phyloP scores from a whole-genome alignment of 1,139 yeast genomes.

The Debaryomyces coudertii region DNA sequence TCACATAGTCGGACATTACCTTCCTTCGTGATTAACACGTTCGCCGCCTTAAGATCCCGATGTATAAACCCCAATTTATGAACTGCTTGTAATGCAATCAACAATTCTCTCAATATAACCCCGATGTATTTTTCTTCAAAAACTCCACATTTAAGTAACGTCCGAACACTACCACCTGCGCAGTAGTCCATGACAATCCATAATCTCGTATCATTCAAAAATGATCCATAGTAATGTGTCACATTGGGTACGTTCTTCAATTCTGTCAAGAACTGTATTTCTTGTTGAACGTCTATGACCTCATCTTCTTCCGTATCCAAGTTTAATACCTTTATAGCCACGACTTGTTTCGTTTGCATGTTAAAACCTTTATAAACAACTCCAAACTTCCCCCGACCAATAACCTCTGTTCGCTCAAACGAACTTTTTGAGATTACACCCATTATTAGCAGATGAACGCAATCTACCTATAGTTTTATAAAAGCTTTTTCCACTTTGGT shows the following conservation, averaged over 20 bases:
- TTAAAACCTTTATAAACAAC: conserved; percentile 87
- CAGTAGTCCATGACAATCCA: conserved; percentile 99
- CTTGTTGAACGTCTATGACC: conserved; percentile 92
- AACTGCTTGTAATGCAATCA: conserved; percentile 76
- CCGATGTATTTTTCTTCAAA: conserved; percentile 85
- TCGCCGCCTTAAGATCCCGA: conserved; percentile 95
- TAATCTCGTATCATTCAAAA: conserved; percentile 79
- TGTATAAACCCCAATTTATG: conserved; percentile 93
- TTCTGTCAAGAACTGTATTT: conserved; percentile 82
- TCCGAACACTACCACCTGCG: conserved; percentile 93
- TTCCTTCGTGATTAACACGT: conserved; percentile 83
- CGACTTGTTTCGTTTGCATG: conserved; percentile 68
- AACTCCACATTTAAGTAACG: conserved; percentile 83
- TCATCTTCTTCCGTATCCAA: conserved; percentile 94
- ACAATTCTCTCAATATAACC: conserved; percentile 77
- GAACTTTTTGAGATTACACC: conserved; percentile 17
- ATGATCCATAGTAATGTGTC: conserved; percentile 89
- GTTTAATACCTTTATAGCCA: conserved; percentile 91
- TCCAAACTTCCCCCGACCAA: conserved; percentile 97
- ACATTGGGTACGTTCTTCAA: conserved; percentile 86
- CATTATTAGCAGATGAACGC: neutral
- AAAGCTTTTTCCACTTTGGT: neutral
- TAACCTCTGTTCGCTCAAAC: conserved; percentile 82
- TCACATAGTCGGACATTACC: conserved; percentile 93
- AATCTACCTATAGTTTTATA: neutral